Evolutionary conservation across 176 grass and related monocot species (phyloP), one percentile per base, ranked within the genome.

Genomic region (Oryza glaberrima): DNA sequence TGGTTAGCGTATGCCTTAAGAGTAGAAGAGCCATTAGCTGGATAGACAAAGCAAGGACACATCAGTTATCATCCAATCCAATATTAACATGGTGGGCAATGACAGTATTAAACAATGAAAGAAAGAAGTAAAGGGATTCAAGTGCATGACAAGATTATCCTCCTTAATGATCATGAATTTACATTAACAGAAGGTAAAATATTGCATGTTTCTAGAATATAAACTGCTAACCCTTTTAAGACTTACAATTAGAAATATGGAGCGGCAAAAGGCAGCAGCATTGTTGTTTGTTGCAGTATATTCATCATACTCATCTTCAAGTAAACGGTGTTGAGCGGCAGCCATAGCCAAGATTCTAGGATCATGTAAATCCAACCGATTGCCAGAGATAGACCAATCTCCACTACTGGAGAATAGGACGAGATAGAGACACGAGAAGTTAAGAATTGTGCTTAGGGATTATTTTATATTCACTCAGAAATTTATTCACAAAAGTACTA

Each of bases 11-110:
- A 72, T 98, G 93, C 89, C 95, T 98, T 77, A 98, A 91, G 61
- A 98, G 89, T 58, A 98, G 82, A 91, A 98, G 93, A 15, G 95
- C 95, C 91, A 98, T 98, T 80, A 98, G 86, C 95, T 98, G 91
- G 20, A 83, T 41, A 80, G 28, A 72, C 16, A 90, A 40, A 82
- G 10, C 28, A n/a, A 65, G 72, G 28, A 76, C 47, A 69, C 17
- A 52, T 78, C 40, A 60, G 32, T 9, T 73, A 54, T 44, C 46
- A 74, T 47, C 65, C 46, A 65, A 83, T 47, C 52, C 36, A 65
- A 63, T 63, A 44, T 38, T 38, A 26, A 75, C 61, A 88, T 69
- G 14, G 13, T 49, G 44, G 34, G 2, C 32, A 75, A 6, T n/a
- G 11, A 1, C 38, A 15, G n/a, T 32, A 28, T 47, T 52, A 52